A percentile compares a stretch with the other conserved stretches of the same genome.
phyloP scores from a whole-genome alignment of 2,329 filamentous ascomycete species.

The Neonectria faginata region DNA sequence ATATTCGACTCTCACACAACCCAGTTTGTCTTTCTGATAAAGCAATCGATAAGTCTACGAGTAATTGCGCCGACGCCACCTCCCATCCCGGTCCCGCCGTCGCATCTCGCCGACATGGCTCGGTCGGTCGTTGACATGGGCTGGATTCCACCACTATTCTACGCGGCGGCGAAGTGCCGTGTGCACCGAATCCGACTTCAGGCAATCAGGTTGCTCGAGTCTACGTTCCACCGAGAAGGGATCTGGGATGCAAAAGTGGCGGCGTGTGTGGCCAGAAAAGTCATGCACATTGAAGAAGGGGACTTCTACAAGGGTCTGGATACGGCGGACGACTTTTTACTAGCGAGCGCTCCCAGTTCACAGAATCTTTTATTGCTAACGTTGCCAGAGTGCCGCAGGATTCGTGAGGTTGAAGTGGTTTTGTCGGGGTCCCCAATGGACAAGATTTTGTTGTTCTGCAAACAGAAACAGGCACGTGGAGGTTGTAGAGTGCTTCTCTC shows the following conservation, averaged over 20 bases:
- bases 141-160: constrained; percentile 60
- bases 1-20: constrained; percentile 52
- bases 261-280: constrained; percentile 49
- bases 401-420: constrained; percentile 37
- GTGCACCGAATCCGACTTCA: constrained; percentile 54
- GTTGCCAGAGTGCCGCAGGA: constrained; percentile 29
- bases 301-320: constrained; percentile 34
- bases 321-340: constrained; percentile 27
- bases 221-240: constrained; percentile 51
- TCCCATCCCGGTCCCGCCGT: constrained; percentile 20
- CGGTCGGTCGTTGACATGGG: constrained; percentile 56
- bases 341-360: constrained; percentile 19
- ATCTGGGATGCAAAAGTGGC: constrained; percentile 55
- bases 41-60: constrained; percentile 35
- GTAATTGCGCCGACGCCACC: constrained; percentile 11
- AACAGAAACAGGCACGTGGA: constrained; percentile 17
- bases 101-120: constrained; percentile 45
- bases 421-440: constrained; percentile 38
- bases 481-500: constrained; percentile 33
- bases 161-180: constrained; percentile 60
- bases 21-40: constrained; percentile 50
- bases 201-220: constrained; percentile 50
- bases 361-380: constrained; percentile 29
- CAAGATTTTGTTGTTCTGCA: constrained; percentile 36
- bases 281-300: constrained; percentile 55